phyloP scores from a whole-genome alignment of 108 stramenopile species.

The Bacterosira constricta region DNA sequence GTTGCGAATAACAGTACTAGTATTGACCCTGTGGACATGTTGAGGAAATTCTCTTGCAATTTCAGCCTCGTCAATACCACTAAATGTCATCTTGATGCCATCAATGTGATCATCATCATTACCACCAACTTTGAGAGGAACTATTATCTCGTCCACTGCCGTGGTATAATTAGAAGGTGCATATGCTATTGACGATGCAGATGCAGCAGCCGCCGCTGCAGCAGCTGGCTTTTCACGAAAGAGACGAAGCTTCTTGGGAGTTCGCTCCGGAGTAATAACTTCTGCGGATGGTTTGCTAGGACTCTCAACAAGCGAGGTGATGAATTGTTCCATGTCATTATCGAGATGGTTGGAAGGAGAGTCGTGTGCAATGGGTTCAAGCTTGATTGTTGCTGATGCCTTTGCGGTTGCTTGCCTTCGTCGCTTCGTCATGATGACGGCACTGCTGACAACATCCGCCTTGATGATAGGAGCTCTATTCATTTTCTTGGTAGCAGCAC shows the following conservation, averaged over 20 bases:
- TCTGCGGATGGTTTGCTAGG: neutral
- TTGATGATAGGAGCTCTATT: neutral
- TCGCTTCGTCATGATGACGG: neutral
- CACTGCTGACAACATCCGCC: neutral
- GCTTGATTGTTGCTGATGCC: neutral
- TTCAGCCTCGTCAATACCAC: slow-evolving; percentile 42
- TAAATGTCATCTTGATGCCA: slow-evolving; percentile 40
- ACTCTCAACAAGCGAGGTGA: slow-evolving; percentile 22
- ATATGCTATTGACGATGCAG: neutral
- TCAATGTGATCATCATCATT: slow-evolving; percentile 12
- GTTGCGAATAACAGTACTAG: too few relatives aligned
- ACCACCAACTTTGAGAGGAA: slow-evolving; percentile 1
- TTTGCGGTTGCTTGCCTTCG: too few relatives aligned
- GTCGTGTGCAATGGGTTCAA: neutral
- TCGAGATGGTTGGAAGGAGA: slow-evolving; percentile 2
- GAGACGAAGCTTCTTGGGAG: slow-evolving; percentile 6
- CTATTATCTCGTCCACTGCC: neutral
- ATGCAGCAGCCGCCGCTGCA: neutral
- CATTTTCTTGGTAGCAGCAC: neutral
- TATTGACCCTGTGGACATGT: too few relatives aligned
- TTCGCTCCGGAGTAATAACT: slow-evolving; percentile 27
- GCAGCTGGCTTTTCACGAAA: neutral
- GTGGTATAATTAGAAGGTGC: too few relatives aligned
- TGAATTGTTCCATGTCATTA: slow-evolving; percentile 40
- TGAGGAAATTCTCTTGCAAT: slow-evolving; percentile 34